Conservation (phyloP, 371 early-diverging fungal species). For the Ordospora colligata region DNA sequence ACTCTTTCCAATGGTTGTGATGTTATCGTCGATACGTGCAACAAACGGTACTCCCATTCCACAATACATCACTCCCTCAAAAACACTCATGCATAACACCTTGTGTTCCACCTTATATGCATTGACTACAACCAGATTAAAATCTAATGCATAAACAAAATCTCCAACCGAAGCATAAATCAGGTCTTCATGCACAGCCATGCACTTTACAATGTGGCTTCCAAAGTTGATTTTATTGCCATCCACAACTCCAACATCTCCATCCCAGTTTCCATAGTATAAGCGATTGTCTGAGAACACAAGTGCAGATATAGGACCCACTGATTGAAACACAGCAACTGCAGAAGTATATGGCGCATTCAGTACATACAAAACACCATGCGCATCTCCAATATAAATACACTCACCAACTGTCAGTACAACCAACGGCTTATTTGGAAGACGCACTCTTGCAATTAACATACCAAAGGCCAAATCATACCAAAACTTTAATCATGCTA, state of each 20-base stretch:
- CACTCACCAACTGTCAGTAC: background rate
- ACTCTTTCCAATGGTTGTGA: background rate
- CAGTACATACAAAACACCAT: conserved; percentile 10
- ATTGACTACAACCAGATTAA: conserved; percentile 9
- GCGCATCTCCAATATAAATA: conserved; percentile 33
- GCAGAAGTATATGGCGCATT: background rate
- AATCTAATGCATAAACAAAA: background rate
- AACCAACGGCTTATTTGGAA: conserved; percentile 32
- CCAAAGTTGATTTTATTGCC: conserved; percentile 4
- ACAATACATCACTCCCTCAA: background rate
- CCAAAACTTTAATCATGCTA: no score
- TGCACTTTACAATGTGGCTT: conserved; percentile 14
- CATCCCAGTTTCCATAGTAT: conserved; percentile 32
- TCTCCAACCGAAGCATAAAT: conserved; percentile 17
- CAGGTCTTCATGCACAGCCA: background rate
- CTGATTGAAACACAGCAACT: background rate
- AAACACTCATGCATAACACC: conserved; percentile 7
- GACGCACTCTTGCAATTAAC: background rate
- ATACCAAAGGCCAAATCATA: background rate
- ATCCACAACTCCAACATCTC: background rate
- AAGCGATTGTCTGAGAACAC: background rate
- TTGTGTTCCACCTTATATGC: conserved; percentile 12
- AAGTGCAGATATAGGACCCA: conserved; percentile 25
- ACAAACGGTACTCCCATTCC: conserved; percentile 11
- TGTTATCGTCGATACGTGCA: background rate